Base-by-base conservation (phyloP, 164 flowering plant genomes). In the Pachysandra terminalis region DNA sequence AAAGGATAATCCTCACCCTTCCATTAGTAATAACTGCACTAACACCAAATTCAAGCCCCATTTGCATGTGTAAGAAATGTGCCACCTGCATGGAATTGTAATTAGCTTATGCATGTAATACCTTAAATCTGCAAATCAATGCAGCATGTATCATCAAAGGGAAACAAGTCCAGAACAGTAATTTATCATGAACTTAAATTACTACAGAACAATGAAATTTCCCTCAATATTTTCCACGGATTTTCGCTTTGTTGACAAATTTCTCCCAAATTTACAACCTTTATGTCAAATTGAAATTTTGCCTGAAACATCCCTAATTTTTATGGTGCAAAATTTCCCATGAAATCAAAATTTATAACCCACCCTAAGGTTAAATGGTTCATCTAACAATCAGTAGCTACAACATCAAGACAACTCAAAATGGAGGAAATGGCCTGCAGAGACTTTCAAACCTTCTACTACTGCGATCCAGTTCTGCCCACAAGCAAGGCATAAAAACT, bases 1-100 rank as follows among this genome's bases (percentile, higher is more conserved):
- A 41, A 35, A 28, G 23, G 27, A n/a, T n/a, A n/a, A 41, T 25
- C 73, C 93, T 78, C 76, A 95, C 99, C 83, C 98, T 90, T 77
- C 99, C 99, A 81, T 91, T 96, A 23, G 98, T 93, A 73, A 96
- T 83, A 61, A 96, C 86, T 65, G 90, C 92, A 82, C 77, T 83
- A 22, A 27, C 74, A 67, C 82, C 86, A 69, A 74, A 73, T 22
- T 78, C 85, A 74, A 80, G 77, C 19, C 90, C 92, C 74, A 90
- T 73, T 25, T 79, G 72, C 70, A 81, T 72, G 73, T 73, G 68
- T 56, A 93, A 71, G 74, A 86, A 85, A 57, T 80, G 82, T 22
- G 83, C 73, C 45, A 88, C 91, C 99, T 95, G 92, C 79, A 83
- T 15, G 56, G 27, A 27, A 71, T 65, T n/a, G n/a, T n/a, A n/a